Evolutionary conservation across 495 filamentous ascomycete species (phyloP).

Genomic region (Penicillium turbatum): DNA sequence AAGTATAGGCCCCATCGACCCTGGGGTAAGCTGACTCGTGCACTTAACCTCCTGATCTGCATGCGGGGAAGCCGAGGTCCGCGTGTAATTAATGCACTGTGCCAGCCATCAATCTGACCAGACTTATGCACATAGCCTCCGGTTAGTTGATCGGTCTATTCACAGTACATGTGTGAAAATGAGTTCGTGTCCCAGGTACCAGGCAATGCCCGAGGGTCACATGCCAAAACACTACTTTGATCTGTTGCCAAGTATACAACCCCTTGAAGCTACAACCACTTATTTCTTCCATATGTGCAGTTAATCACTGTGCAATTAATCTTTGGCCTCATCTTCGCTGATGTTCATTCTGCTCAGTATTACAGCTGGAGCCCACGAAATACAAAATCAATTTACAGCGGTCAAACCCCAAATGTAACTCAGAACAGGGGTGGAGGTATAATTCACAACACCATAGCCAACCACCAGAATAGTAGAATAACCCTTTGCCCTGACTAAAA

Average conservation of each 20-base stretch:
- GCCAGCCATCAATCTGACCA: background rate
- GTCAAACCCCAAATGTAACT: background rate
- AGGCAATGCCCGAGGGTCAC: too few species aligned
- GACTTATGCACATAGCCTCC: background rate
- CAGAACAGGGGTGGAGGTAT: background rate
- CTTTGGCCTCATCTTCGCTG: too few species aligned
- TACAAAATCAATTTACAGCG: background rate
- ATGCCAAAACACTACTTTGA: too few species aligned
- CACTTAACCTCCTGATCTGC: slow-evolving; percentile 5
- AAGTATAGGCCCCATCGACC: background rate
- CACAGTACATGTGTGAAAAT: too few species aligned
- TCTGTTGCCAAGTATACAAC: too few species aligned
- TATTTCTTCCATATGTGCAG: too few species aligned
- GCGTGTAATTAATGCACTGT: slow-evolving; percentile 8
- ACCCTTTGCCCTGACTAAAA: background rate
- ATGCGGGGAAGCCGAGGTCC: slow-evolving; percentile 31
- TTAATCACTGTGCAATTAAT: too few species aligned
- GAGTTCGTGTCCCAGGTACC: too few species aligned
- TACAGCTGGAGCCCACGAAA: too few species aligned
- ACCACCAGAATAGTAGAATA: slow-evolving; percentile 1
- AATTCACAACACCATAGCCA: slow-evolving; percentile 6
- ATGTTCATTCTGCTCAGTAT: too few species aligned
- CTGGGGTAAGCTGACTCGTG: background rate
- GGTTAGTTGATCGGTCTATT: background rate
- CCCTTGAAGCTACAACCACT: too few species aligned